These are phyloP conservation scores for Wickerhamiella sergipiensis DNA, from an alignment of 805 yeast species.

Conservation along the genomic window DNA sequence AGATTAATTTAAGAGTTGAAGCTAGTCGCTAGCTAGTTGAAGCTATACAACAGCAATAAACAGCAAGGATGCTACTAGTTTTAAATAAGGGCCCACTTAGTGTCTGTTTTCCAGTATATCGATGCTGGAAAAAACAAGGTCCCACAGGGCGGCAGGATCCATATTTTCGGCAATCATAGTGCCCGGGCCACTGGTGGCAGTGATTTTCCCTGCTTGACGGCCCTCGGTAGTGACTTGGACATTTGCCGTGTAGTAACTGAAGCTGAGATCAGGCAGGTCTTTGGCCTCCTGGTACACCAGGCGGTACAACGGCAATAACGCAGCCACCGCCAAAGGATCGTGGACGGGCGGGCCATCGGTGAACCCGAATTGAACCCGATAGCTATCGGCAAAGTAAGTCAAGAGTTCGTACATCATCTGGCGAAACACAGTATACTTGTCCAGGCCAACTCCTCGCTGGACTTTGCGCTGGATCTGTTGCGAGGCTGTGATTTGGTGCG, in stretches of 20 bases:
- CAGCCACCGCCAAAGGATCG: conserved; percentile 62
- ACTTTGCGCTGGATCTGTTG: conserved; percentile 28
- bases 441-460: conserved; percentile 23
- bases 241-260: conserved; percentile 1
- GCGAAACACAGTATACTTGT: conserved; percentile 33
- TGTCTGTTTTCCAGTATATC: conserved; percentile 12
- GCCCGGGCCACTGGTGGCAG: conserved; percentile 2
- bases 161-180: conserved; percentile 1
- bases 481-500: conserved; percentile 50
- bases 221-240: conserved; percentile 2
- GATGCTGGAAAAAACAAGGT: conserved; percentile 15
- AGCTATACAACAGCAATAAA: background rate
- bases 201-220: background rate
- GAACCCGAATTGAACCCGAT: conserved; percentile 32
- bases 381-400: conserved; percentile 35
- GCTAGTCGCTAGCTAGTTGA: background rate
- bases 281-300: conserved; percentile 1
- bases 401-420: conserved; percentile 41
- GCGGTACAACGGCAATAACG: conserved; percentile 31
- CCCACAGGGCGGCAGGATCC: conserved; percentile 15
- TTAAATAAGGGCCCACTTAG: background rate
- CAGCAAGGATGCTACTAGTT: background rate
- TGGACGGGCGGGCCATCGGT: conserved; percentile 60
- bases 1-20: conserved; percentile 4
- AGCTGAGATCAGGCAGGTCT: conserved; percentile 4